Percentiles rank a stretch among this genome's conserved stretches.
Evolutionary conservation across 257 asterid species (phyloP).

Genomic region (Solanum paucissectum): DNA sequence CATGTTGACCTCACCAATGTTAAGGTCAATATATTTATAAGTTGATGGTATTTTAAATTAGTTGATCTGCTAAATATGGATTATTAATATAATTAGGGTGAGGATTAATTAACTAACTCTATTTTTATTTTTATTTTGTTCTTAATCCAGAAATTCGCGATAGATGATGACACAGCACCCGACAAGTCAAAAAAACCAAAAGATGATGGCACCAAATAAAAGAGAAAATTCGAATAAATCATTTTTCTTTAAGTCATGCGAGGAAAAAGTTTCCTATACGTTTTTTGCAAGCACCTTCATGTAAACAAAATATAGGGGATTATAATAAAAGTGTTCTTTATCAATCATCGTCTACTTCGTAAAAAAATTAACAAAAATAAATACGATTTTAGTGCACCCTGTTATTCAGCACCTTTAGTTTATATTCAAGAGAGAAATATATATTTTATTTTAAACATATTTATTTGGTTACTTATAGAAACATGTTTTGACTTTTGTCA

Average conservation of each 20-base stretch:
- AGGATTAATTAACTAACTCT: background rate
- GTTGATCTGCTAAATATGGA: background rate
- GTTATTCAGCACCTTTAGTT: background rate
- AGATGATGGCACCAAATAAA: background rate
- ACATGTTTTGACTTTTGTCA: background rate
- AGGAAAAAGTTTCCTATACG: background rate
- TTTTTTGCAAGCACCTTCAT: background rate
- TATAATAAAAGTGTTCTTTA: background rate
- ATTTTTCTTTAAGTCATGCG: background rate
- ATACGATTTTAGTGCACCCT: background rate
- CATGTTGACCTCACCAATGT: slow-evolving; percentile 2
- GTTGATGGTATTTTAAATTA: background rate
- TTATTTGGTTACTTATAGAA: background rate
- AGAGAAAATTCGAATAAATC: background rate
- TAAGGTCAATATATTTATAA: background rate
- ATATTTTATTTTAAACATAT: background rate
- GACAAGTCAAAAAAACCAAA: background rate
- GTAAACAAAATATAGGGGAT: background rate
- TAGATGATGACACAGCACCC: background rate
- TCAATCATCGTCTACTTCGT: background rate
- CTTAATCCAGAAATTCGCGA: background rate
- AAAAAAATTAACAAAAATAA: too few species aligned
- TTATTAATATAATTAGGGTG: background rate
- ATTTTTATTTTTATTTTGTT: background rate
- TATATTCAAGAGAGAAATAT: background rate